Percentiles rank a stretch among this genome's conserved stretches.
Evolutionary conservation across 768 basidiomycete species (phyloP).

Genomic region (Lactifluus hygrophoroides): DNA sequence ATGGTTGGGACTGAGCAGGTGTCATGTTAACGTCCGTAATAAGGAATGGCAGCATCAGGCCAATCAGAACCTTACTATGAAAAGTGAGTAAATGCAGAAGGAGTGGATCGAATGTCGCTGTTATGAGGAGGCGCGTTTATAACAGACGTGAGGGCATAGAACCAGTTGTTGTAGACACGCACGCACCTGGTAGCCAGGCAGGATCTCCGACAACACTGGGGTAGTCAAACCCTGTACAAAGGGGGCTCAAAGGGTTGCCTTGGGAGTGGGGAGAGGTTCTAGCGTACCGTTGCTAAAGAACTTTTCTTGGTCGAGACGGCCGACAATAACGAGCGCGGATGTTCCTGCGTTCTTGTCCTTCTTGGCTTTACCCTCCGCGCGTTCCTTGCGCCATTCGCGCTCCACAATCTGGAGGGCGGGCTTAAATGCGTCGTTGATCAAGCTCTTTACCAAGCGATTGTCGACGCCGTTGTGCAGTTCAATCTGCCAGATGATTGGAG

Average conservation of each 20-base stretch:
- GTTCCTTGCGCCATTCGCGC: constrained; percentile 55
- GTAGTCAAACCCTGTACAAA: constrained; percentile 52
- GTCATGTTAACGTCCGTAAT: not conserved
- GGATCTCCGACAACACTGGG: constrained; percentile 41
- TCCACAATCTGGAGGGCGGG: constrained; percentile 71
- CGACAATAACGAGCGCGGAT: constrained; percentile 72
- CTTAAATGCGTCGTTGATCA: constrained; percentile 52
- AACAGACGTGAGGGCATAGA: not conserved
- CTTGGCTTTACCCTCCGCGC: constrained; percentile 24
- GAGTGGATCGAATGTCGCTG: constrained; percentile 54
- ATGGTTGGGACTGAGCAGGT: constrained; percentile 55
- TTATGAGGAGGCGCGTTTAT: not conserved
- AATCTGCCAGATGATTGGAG: constrained; percentile 59
- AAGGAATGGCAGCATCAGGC: not conserved
- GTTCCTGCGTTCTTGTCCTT: constrained; percentile 44
- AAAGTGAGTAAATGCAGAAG: constrained; percentile 61
- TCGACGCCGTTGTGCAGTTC: constrained; percentile 76
- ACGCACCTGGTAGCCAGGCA: constrained; percentile 58
- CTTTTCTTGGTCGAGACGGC: constrained; percentile 68
- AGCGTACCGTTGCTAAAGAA: constrained; percentile 77
- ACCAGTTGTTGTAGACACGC: not conserved
- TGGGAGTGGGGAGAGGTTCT: not conserved
- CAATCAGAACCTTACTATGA: constrained; percentile 45
- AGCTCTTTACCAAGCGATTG: constrained; percentile 50
- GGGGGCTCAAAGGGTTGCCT: not conserved